These are phyloP conservation scores for Rhamnella rubrinervis DNA, from an alignment of 331 rosid species.

Conservation along the genomic window DNA sequence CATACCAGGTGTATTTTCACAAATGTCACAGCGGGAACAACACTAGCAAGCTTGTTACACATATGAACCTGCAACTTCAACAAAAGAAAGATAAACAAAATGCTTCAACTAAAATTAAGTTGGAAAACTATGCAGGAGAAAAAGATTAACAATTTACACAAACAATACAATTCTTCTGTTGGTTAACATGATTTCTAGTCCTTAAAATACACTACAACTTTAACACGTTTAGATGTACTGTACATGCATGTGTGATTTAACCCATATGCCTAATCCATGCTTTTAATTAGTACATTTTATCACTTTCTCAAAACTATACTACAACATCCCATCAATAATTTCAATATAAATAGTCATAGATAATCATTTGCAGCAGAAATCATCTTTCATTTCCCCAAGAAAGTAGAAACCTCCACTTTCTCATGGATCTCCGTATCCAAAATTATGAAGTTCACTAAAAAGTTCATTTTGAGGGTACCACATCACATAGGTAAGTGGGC, in stretches of 20 bases:
- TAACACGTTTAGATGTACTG: background rate
- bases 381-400: background rate
- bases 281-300: background rate
- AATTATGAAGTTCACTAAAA: background rate
- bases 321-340: background rate
- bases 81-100: constrained; percentile 1
- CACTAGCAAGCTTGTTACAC: constrained; percentile 71
- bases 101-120: constrained; percentile 6
- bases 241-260: background rate
- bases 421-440: background rate
- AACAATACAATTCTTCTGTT: background rate
- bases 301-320: background rate
- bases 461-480: constrained; percentile 1
- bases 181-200: background rate
- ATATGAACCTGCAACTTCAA: constrained; percentile 57
- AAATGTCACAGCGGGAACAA: too few species aligned
- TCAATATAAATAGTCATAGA: background rate
- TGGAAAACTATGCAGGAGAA: background rate
- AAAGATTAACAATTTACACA: constrained; percentile 8
- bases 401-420: background rate
- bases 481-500: constrained; percentile 10
- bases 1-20: too few species aligned
- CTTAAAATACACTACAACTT: background rate
- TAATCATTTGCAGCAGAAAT: background rate
- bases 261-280: background rate